A percentile compares a stretch with the other conserved stretches of the same genome.
These are phyloP conservation scores for Neophaeococcomyces mojaviensis DNA, from an alignment of 2,329 filamentous ascomycete genomes.

Conservation along the genomic window DNA sequence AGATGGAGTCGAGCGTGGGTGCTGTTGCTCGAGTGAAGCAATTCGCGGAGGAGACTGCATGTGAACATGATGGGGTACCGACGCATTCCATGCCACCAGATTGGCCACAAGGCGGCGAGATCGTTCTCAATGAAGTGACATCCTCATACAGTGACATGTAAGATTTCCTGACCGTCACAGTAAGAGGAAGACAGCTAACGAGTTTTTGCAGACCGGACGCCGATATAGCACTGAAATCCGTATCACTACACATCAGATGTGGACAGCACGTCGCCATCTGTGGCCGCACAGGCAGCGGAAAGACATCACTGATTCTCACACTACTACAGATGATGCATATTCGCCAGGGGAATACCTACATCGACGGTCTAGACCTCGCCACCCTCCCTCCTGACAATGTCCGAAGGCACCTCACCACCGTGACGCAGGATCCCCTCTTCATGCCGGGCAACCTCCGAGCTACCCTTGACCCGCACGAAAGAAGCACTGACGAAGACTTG, in stretches of 20 bases:
- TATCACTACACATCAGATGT: conserved; percentile 23
- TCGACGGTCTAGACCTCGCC: conserved; percentile 37
- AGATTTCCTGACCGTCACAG: too few species aligned
- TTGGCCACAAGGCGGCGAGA: conserved; percentile 24
- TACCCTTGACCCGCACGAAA: conserved; percentile 40
- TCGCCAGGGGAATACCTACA: conserved; percentile 32
- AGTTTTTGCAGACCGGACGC: too few species aligned
- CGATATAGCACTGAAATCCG: conserved; percentile 21
- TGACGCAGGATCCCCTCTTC: conserved; percentile 39
- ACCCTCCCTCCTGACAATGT: conserved; percentile 33
- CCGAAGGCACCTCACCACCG: conserved; percentile 34
- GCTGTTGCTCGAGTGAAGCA: conserved; percentile 49
- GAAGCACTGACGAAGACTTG: conserved; percentile 33
- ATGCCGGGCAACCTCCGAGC: conserved; percentile 33
- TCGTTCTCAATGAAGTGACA: conserved; percentile 18
- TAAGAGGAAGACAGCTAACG: too few species aligned
- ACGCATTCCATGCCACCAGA: conserved; percentile 8
- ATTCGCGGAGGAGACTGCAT: conserved; percentile 40
- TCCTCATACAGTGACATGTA: conserved; percentile 20
- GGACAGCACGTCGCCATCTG: conserved; percentile 31
- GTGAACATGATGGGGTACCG: conserved; percentile 39
- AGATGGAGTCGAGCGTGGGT: conserved; percentile 51
- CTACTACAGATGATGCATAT: conserved; percentile 38
- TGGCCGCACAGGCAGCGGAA: conserved; percentile 37
- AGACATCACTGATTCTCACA: conserved; percentile 35